Conservation (phyloP, 2,329 filamentous ascomycete genomes). For the Tolypocladium ovalisporum region DNA sequence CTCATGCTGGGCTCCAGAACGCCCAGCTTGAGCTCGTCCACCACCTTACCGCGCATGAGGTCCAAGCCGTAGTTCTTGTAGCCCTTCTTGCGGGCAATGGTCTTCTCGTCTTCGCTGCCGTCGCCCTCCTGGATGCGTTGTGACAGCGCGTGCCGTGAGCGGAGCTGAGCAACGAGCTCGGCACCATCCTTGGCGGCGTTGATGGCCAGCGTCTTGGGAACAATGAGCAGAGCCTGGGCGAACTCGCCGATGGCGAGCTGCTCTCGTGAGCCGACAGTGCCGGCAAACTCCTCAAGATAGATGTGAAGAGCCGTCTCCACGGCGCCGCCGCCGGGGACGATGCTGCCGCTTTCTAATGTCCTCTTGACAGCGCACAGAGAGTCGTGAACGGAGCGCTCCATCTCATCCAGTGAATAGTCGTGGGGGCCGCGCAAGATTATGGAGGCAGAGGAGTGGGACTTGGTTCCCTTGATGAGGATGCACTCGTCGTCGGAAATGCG, state of each 20-base stretch:
- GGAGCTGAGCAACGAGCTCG: conserved; percentile 89
- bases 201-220: conserved; percentile 92
- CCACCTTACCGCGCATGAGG: conserved; percentile 76
- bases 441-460: conserved; percentile 85
- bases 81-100: conserved; percentile 82
- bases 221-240: conserved; percentile 83
- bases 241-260: conserved; percentile 98
- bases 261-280: conserved; percentile 91
- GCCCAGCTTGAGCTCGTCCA: conserved; percentile 88
- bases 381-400: conserved; percentile 97
- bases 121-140: conserved; percentile 86
- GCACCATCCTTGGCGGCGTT: conserved; percentile 96
- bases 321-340: conserved; percentile 91
- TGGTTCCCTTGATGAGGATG: conserved; percentile 92
- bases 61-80: conserved; percentile 99
- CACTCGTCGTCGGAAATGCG: conserved; percentile 98
- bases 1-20: conserved; percentile 96
- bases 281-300: conserved; percentile 96
- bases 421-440: conserved; percentile 93
- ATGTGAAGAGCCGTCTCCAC: conserved; percentile 99
- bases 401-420: conserved; percentile 94
- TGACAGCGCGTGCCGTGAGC: conserved; percentile 85
- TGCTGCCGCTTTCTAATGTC: conserved; percentile 90
- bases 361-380: conserved; percentile 95
- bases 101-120: conserved; percentile 76